These are phyloP conservation scores for Boletellus ananas DNA, from an alignment of 768 basidiomycete species.

Conservation along the genomic window DNA sequence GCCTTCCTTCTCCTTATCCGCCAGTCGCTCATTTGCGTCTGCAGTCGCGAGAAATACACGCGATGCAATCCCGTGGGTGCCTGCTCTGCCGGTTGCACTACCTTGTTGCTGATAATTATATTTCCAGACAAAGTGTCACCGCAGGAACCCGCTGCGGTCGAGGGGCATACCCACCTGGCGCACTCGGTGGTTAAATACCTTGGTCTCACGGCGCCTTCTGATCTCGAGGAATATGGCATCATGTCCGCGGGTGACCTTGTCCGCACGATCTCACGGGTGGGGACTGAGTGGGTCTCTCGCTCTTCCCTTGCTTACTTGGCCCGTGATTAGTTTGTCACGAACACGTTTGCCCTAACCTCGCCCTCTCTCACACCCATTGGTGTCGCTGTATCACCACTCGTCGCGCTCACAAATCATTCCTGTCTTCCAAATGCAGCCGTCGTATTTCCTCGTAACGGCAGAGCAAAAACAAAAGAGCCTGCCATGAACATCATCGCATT, in stretches of 20 bases:
- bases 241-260: conserved; percentile 59
- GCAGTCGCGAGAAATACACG: conserved; percentile 60
- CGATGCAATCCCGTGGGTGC: conserved; percentile 73
- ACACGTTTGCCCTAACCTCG: conserved; percentile 83
- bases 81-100: neutral
- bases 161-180: conserved; percentile 66
- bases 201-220: conserved; percentile 52
- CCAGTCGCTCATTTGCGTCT: neutral
- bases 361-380: conserved; percentile 79
- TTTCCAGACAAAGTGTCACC: conserved; percentile 55
- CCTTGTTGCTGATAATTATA: neutral
- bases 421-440: conserved; percentile 86
- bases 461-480: conserved; percentile 44
- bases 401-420: conserved; percentile 85
- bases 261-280: conserved; percentile 67
- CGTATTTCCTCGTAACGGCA: conserved; percentile 71
- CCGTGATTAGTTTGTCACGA: conserved; percentile 74
- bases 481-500: conserved; percentile 72
- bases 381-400: conserved; percentile 72
- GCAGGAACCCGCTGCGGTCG: conserved; percentile 40
- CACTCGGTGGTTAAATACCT: conserved; percentile 74
- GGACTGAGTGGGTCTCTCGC: conserved; percentile 9
- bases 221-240: conserved; percentile 56
- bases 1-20: neutral
- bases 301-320: conserved; percentile 1